Evolutionary conservation across 768 basidiomycete genomes (phyloP), one percentile per base, ranked within the genome.

Genomic region (Boletus reticuloceps): DNA sequence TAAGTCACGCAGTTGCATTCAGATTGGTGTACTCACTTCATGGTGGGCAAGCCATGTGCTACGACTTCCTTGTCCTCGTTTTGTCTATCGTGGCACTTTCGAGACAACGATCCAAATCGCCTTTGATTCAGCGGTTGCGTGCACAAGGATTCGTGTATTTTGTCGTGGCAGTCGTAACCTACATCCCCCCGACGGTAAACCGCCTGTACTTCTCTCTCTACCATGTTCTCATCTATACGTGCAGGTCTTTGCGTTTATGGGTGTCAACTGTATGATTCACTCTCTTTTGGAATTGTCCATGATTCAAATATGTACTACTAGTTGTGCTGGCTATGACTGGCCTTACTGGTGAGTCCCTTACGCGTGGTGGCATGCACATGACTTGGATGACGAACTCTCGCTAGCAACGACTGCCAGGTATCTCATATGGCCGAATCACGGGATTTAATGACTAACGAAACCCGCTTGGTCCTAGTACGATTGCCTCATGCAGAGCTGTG

Each of bases 111-210:
- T 62, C 63, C 7, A 60, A 52, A 36, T 68, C 61, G 1, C 48
- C 58, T 16, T 40, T 71, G 22, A 43, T 1, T n/a, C 61, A 57
- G 14, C 62, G 47, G 9, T 44, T 69, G 22, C 52, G 43, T 32
- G 29, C 48, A 4, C 70, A 69, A 41, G 63, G 63, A 36, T 7
- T 69, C 9, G 11, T 47, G 14, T 63, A 69, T 34, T 69, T 68
- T 29, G 50, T 42, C 1, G 48, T 69, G 14, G 50, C 48, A 0
- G 54, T 59, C 10, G 4, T 69, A 4, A 41, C 56, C 6, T 68
- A 61, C 25, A 47, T 71, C 17, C 43, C 54, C 6, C 54, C 62
- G 31, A 51, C 48, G 50, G 64, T 61, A 10, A 0, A 48, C n/a
- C 38, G 6, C 17, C 38, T n/a, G 4, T 39, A 4, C 17, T 10